Evolutionary conservation across 1,139 yeast species (phyloP), one percentile per base, ranked within the genome.

Genomic region (Taphrina populina): DNA sequence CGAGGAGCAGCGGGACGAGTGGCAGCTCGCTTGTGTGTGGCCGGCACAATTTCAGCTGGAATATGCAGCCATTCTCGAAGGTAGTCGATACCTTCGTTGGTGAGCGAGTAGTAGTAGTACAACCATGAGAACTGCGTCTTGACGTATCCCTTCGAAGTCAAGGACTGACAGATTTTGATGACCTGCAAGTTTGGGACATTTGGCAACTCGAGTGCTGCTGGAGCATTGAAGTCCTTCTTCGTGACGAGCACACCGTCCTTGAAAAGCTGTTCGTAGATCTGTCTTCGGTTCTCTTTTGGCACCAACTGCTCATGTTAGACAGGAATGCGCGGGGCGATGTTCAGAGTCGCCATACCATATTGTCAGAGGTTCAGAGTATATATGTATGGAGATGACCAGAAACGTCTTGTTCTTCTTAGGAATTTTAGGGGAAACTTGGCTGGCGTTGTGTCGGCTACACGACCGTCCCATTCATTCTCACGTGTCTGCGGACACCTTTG

Each of bases 111-210:
- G 95, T 92, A 94, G 82, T 92, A 94, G 84, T 88, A 88, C 85
- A 90, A 96, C 99, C 99, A 92, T 72, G 98, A 92, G 85, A 92
- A 92, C 80, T 90, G 97, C 71, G 99, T 92, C 87, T 90, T 88
- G 78, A 92, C 97, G 83, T 73, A 92, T 76, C 99, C 99, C 80
- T 84, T 88, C 68, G 98, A 92, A 74, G 95, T 88, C 77, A 92
- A 86, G 65, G 97, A 90, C 82, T 92, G 99, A 77, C 92, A 84
- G 73, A 98, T 97, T 86, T 92, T 92, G 83, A 92, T 88, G 76
- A 92, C 99, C 75, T 76, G 90, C 77, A 90, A 84, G 95, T 90
- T 88, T 20, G 61, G 54, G 29, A 57, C 52, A 30, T 30, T 44
- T 19, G 41, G 41, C 27, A 59, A 53, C 40, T 88, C 97, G 71